A percentile compares a stretch with the other conserved stretches of the same genome.
Evolutionary conservation across 2,329 filamentous ascomycete genomes (phyloP).

Genomic region (Microcyclosporella mali): DNA sequence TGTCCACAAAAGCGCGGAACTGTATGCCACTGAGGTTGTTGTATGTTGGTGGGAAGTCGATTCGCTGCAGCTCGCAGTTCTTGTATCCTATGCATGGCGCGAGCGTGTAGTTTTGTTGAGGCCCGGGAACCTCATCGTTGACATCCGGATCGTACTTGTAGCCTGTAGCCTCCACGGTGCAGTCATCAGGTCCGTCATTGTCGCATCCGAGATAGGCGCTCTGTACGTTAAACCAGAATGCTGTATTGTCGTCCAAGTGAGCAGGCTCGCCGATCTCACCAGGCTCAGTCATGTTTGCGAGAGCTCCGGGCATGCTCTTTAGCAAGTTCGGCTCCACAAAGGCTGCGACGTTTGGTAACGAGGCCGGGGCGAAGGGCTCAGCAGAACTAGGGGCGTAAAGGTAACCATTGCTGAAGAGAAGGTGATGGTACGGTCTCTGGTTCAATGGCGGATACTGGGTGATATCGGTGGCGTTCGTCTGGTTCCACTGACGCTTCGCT

Average conservation of each 20-base stretch:
- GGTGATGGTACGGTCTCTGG: conserved; percentile 43
- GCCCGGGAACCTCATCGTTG: conserved; percentile 32
- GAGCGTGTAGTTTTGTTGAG: conserved; percentile 36
- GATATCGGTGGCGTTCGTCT: conserved; percentile 22
- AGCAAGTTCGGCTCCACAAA: conserved; percentile 32
- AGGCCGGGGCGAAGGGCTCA: conserved; percentile 41
- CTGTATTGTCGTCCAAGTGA: conserved; percentile 34
- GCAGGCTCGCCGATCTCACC: conserved; percentile 45
- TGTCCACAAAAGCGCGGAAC: conserved; percentile 41
- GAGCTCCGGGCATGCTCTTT: neutral
- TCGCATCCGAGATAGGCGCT: conserved; percentile 45
- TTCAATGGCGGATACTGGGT: conserved; percentile 35
- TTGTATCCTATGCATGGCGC: conserved; percentile 35
- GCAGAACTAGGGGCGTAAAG: conserved; percentile 42
- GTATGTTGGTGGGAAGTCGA: conserved; percentile 39
- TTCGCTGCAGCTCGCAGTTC: conserved; percentile 39
- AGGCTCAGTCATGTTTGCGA: conserved; percentile 24
- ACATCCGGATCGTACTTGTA: conserved; percentile 36
- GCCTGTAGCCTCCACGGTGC: conserved; percentile 41
- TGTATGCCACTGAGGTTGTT: conserved; percentile 42
- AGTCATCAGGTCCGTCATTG: conserved; percentile 35
- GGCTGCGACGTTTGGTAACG: conserved; percentile 43
- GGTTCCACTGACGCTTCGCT: conserved; percentile 20
- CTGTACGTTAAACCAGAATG: conserved; percentile 48
- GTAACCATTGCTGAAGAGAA: conserved; percentile 48